Conservation (phyloP, 2,329 filamentous ascomycete genomes). For the Aspergillus oerlinghausenensis region DNA sequence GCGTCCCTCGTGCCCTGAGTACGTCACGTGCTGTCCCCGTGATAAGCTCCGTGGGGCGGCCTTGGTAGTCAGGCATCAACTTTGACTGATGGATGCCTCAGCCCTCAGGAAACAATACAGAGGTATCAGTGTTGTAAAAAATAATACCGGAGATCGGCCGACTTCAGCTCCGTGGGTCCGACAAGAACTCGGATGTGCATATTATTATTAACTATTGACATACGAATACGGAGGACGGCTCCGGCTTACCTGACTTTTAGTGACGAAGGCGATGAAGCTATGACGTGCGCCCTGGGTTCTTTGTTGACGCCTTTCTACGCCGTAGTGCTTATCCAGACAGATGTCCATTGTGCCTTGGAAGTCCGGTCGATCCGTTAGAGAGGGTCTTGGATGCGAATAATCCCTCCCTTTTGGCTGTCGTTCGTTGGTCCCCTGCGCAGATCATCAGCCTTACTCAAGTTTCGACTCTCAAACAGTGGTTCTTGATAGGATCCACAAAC, state of each 20-base stretch:
- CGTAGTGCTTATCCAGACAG: too few relatives aligned
- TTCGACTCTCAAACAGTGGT: background rate
- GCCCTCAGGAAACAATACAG: background rate
- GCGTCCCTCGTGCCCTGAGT: conserved; percentile 2
- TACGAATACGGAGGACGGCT: too few relatives aligned
- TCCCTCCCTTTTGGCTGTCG: background rate
- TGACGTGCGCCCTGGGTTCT: background rate
- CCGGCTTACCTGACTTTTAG: too few relatives aligned
- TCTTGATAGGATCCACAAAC: background rate
- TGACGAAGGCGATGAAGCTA: background rate
- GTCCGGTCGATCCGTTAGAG: conserved; percentile 1
- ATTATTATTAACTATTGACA: too few relatives aligned
- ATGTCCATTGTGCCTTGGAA: background rate
- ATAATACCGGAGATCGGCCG: background rate
- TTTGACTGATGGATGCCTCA: background rate
- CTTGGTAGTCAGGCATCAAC: background rate
- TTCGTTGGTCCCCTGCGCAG: conserved; percentile 1
- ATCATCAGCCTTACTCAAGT: conserved; percentile 1
- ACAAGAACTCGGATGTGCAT: too few relatives aligned
- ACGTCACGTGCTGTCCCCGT: background rate
- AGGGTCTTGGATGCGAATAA: background rate
- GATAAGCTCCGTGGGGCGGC: background rate
- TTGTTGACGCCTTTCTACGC: background rate
- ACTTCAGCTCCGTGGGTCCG: background rate
- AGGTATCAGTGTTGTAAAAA: background rate